Evolutionary conservation across 179 eudicot genomes (phyloP).

Genomic region (Camellia oleifera): DNA sequence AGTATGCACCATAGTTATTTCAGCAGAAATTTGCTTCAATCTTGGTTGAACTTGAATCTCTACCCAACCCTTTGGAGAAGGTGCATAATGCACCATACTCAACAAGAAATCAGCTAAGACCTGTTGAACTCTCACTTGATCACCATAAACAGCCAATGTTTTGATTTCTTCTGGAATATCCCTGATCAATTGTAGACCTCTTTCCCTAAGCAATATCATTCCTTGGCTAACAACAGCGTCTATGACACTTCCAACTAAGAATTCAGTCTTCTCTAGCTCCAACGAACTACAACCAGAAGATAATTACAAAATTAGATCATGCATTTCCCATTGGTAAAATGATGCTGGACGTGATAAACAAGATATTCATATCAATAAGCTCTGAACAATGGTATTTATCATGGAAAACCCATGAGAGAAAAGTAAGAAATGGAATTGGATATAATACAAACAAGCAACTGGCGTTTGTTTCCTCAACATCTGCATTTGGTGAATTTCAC

Average conservation of each 20-base stretch:
- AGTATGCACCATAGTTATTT: slow-evolving; percentile 45
- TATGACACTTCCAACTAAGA: slow-evolving; percentile 77
- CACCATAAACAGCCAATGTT: slow-evolving; percentile 73
- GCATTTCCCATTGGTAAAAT: not conserved
- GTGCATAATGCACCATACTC: slow-evolving; percentile 86
- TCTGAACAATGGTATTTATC: not conserved
- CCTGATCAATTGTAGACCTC: slow-evolving; percentile 78
- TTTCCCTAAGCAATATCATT: slow-evolving; percentile 74
- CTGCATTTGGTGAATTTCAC: not conserved
- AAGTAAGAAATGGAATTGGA: not conserved
- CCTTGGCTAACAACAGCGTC: slow-evolving; percentile 97
- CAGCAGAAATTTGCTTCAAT: slow-evolving; percentile 57
- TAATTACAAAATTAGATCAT: not conserved
- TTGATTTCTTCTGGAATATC: slow-evolving; percentile 94
- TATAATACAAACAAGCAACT: not conserved
- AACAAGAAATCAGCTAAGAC: slow-evolving; percentile 78
- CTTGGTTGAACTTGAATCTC: slow-evolving; percentile 84
- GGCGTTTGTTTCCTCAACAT: not conserved
- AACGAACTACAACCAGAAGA: slow-evolving; percentile 36
- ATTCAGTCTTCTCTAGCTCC: slow-evolving; percentile 74
- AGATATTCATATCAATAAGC: not conserved
- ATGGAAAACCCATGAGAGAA: not conserved
- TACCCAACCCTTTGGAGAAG: slow-evolving; percentile 95
- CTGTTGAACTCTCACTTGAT: slow-evolving; percentile 87
- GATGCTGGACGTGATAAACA: not conserved